Conservation (phyloP, 2,329 filamentous ascomycete species). For the Aureobasidium sp. region DNA sequence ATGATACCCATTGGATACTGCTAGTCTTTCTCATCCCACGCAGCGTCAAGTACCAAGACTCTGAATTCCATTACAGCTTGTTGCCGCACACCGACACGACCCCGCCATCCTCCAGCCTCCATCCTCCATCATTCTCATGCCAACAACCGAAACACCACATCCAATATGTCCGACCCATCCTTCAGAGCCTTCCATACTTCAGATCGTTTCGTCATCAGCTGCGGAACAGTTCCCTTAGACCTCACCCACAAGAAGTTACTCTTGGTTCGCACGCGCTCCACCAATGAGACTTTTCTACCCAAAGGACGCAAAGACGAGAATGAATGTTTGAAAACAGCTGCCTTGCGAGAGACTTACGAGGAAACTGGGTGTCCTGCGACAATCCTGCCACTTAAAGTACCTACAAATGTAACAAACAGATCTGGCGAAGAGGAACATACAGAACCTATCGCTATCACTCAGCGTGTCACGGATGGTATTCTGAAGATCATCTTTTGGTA, state of each 20-base stretch:
- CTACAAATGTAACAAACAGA: background rate
- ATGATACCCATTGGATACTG: background rate
- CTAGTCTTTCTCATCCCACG: background rate
- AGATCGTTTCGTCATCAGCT: constrained; percentile 2
- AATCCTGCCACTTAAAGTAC: background rate
- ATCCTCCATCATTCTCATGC: background rate
- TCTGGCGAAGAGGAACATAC: background rate
- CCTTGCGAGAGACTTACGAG: constrained; percentile 24
- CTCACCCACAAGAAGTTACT: background rate
- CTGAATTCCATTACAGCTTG: no score
- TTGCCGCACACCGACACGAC: no score
- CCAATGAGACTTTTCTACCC: constrained; percentile 22
- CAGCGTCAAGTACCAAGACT: no score
- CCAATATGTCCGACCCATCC: background rate
- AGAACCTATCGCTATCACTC: constrained; percentile 4
- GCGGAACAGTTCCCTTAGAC: constrained; percentile 4
- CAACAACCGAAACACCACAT: background rate
- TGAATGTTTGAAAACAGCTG: constrained; percentile 23
- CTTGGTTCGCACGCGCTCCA: background rate
- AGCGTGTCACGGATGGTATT: background rate
- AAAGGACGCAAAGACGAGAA: constrained; percentile 25
- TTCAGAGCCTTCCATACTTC: background rate
- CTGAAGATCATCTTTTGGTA: constrained; percentile 22
- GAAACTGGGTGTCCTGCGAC: constrained; percentile 23
- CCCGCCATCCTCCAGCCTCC: background rate